These are phyloP conservation scores for Fusarium sp. DNA, from an alignment of 2,329 filamentous ascomycete genomes.

Conservation along the genomic window DNA sequence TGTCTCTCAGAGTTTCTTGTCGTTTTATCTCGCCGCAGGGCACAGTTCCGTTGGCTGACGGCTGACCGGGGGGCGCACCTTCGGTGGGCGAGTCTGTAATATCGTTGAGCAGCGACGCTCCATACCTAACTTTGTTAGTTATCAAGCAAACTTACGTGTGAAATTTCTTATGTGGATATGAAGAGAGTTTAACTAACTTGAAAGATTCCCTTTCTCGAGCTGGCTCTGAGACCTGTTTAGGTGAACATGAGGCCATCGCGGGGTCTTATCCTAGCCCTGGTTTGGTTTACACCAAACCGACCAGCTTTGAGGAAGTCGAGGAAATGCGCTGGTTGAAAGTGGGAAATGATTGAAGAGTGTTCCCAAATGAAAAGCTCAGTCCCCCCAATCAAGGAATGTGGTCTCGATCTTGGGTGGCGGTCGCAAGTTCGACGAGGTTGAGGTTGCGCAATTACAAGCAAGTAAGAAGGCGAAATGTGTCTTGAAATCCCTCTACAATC, in stretches of 20 bases:
- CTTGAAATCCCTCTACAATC: not conserved
- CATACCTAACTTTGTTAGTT: slow-evolving; percentile 14
- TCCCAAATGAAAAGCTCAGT: not conserved
- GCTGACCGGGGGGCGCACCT: not conserved
- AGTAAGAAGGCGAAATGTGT: not conserved
- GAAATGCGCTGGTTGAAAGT: not conserved
- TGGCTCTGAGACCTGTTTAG: slow-evolving; percentile 20
- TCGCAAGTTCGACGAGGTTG: not conserved
- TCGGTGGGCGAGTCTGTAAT: slow-evolving; percentile 10
- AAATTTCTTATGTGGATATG: not conserved
- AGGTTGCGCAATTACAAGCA: not conserved
- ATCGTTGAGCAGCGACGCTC: slow-evolving; percentile 19
- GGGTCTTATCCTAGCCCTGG: not conserved
- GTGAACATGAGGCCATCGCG: slow-evolving; percentile 8
- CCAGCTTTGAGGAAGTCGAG: not conserved
- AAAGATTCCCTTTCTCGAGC: slow-evolving; percentile 24
- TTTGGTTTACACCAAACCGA: not conserved
- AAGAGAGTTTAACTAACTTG: slow-evolving; percentile 11
- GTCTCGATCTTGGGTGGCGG: not conserved
- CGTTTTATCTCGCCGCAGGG: not conserved
- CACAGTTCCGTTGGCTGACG: not conserved
- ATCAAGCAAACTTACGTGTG: not conserved
- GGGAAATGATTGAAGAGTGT: not conserved
- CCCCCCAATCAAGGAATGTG: not conserved
- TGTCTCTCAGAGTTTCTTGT: slow-evolving; percentile 37